Evolutionary conservation across 139 green algal species (phyloP), one percentile per base, ranked within the genome.

Genomic region (Ostreobium quekettii): DNA sequence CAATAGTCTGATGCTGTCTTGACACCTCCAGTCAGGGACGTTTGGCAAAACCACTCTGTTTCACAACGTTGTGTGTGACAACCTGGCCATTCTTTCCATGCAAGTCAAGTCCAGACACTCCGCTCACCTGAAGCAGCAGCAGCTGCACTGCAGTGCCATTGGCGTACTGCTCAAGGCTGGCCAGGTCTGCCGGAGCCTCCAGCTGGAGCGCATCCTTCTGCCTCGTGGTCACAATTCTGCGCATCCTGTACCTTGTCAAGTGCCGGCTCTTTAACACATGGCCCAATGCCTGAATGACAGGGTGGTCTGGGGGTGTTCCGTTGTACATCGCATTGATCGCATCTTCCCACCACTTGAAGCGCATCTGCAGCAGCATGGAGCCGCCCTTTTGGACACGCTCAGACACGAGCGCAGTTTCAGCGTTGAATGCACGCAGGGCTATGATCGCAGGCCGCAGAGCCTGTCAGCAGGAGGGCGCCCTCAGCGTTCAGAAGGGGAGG

Each of bases 291-390:
- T 70, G 68, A 8, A 80, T 72, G 1, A 79, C 74, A 1, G 83
- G 83, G 32, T 88, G 76, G 5, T 48, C 47, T 0, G 70, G 60
- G 4, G 82, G 71, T 1, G 47, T 64, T n/a, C 28, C 62, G 31
- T 81, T 80, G 67, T 78, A 88, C 6, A 78, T 74, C 48, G 64
- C 70, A n/a, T 84, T 83, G n/a, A 89, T 66, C 2, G 78, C 76
- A 35, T 88, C 81, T 0, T 72, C 38, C 83, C 83, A 89, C 83
- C 83, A 89, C 36, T 68, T 33, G 36, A 56, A 68, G 24, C 61
- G 35, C 61, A 68, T 68, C 53, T 68, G 35, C 8, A 7, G 19
- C 7, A 68, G 42, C 8, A 68, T 8, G 5, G 11, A 19, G 15
- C 42, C 42, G 11, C 36, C 61, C 11, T 15, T 28, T 39, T 84